These are phyloP conservation scores for Raphanus hybrid DNA, from an alignment of 441 rosid species.

Conservation along the genomic window DNA sequence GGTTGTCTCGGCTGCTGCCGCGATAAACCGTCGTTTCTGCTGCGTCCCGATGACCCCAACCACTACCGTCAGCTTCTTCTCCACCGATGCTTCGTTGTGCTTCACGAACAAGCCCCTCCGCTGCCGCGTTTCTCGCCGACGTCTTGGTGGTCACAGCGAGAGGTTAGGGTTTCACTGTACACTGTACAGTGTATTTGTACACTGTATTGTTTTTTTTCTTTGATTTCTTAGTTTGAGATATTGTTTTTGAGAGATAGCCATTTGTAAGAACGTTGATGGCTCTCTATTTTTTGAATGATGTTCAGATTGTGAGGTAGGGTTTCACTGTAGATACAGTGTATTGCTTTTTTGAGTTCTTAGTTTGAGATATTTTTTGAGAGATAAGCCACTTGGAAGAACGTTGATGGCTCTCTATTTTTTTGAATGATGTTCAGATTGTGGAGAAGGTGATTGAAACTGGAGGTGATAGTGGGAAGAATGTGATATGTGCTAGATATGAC, in stretches of 20 bases:
- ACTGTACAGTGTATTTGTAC: neutral
- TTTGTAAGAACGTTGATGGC: too few relatives aligned
- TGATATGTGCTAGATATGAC: conserved; percentile 58
- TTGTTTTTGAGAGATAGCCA: too few relatives aligned
- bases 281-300: too few relatives aligned
- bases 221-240: too few relatives aligned
- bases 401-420: neutral
- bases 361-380: neutral
- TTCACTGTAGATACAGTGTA: neutral
- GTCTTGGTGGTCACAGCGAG: conserved; percentile 61
- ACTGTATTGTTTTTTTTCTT: too few relatives aligned
- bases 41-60: conserved; percentile 59
- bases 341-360: neutral
- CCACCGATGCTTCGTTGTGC: conserved; percentile 54
- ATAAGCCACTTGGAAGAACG: neutral
- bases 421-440: conserved; percentile 55
- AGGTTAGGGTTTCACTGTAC: conserved; percentile 44
- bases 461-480: conserved; percentile 42
- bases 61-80: conserved; percentile 63
- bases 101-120: conserved; percentile 54
- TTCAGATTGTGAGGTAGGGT: conserved; percentile 59
- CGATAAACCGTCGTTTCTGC: conserved; percentile 50
- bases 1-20: conserved; percentile 48
- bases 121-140: conserved; percentile 39
- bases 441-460: conserved; percentile 53